Percentiles rank a stretch among this genome's conserved stretches.
Conservation (phyloP, 495 filamentous ascomycete genomes). For the Penicillium canescens region DNA sequence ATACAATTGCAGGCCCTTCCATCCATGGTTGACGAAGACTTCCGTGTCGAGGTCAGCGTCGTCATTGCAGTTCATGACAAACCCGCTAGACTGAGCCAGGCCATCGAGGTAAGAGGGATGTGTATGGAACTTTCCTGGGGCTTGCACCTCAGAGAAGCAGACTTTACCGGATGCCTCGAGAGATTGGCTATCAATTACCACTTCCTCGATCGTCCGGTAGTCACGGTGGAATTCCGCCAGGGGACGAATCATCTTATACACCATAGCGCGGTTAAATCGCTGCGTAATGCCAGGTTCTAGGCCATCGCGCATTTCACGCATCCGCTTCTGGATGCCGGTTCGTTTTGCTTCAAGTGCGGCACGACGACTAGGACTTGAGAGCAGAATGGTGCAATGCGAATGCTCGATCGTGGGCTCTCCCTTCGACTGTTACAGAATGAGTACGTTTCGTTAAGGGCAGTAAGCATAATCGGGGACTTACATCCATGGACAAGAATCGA, state of each 20-base stretch:
- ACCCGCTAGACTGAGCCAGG: conserved; percentile 50
- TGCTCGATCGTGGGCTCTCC: conserved; percentile 13
- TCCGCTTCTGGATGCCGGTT: conserved; percentile 9
- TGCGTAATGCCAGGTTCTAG: conserved; percentile 13
- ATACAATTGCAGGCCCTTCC: conserved; percentile 37
- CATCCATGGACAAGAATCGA: conserved; percentile 29
- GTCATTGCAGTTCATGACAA: conserved; percentile 55
- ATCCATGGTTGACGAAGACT: conserved; percentile 45
- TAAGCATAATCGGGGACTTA: background rate
- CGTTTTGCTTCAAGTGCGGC: background rate
- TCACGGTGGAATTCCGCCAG: conserved; percentile 61
- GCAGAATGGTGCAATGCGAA: background rate
- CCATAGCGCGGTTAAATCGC: conserved; percentile 47
- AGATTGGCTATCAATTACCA: conserved; percentile 30
- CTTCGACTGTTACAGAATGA: conserved; percentile 5
- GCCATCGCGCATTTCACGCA: conserved; percentile 42
- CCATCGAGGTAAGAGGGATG: conserved; percentile 48
- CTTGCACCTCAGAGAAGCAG: conserved; percentile 21
- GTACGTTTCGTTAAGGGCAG: background rate
- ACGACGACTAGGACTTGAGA: background rate
- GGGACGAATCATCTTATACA: conserved; percentile 66
- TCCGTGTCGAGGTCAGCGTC: conserved; percentile 43
- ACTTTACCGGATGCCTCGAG: conserved; percentile 39
- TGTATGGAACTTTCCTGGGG: conserved; percentile 1
- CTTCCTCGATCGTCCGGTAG: conserved; percentile 58